Evolutionary conservation across 2,329 filamentous ascomycete species (phyloP), one percentile per base, ranked within the genome.

Genomic region (Fusarium bulbicola): DNA sequence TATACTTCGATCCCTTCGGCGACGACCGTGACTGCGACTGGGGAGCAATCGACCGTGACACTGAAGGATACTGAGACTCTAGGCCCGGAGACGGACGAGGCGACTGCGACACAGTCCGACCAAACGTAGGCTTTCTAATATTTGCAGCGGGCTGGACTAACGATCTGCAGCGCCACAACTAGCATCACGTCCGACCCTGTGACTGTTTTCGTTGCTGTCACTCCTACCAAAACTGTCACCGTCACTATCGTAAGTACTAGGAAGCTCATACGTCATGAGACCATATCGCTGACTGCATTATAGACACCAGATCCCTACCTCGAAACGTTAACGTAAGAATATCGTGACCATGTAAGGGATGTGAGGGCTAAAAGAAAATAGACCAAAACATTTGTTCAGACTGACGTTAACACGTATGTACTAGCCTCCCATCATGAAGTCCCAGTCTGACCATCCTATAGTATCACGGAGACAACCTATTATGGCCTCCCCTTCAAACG

Each of bases 381-480:
- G 40, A 37, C 40, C 2, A 26, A n/a, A 4, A 58, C 24, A 4
- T 24, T 58, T 3, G 8, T 28, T 3, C 9, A 58, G 11, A 37
- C 20, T 28, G 32, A 49, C 1, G 32, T 37, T 1, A 58, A 34
- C 4, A 58, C 32, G 40, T 30, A 58, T 4, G 42, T 49, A 32
- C 2, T 15, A 0, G 0, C 20, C 11, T 42, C 4, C 2, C 0
- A 32, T 24, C 0, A 2, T 16, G 10, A 15, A 32, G 5, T 12
- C 1, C 1, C 13, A 32, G 5, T 32, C 32, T 37, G 1, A 28
- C 40, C 4, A 6, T 39, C 4, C 3, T 9, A 16, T 9, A 59
- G 40, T 6, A 13, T 30, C 0, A 59, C 50, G 11, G 10, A 47
- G 15, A 63, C 53, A 36, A 30, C 32, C 3, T 40, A 63, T 16